Evolutionary conservation across 164 flowering plant species (phyloP).

Genomic region (Sedum album): DNA sequence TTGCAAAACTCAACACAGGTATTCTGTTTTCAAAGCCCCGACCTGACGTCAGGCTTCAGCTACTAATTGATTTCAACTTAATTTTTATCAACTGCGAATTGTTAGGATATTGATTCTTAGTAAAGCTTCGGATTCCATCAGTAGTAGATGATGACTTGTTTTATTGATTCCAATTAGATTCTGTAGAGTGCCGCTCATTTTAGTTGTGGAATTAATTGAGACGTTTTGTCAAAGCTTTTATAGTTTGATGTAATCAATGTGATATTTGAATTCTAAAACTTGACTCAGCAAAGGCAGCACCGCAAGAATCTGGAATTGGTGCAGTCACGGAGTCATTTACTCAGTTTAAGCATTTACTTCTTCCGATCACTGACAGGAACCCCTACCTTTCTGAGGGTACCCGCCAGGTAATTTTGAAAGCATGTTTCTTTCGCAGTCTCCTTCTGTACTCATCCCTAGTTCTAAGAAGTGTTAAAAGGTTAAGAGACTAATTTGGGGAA

Average conservation of each 20-base stretch:
- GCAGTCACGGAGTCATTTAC: constrained; percentile 49
- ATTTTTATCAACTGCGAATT: background rate
- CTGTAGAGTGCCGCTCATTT: no score
- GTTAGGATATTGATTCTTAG: no score
- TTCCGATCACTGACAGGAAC: constrained; percentile 75
- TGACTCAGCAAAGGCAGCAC: constrained; percentile 41
- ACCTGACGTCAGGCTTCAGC: background rate
- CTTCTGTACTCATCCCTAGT: background rate
- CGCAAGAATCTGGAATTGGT: constrained; percentile 43
- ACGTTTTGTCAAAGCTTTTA: background rate
- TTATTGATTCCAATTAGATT: no score
- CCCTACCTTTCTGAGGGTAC: constrained; percentile 93
- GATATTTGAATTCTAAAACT: background rate
- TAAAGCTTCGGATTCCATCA: background rate
- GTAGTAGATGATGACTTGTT: background rate
- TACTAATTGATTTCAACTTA: background rate
- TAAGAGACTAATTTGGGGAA: background rate
- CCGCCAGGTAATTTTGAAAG: constrained; percentile 51
- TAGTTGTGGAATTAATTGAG: background rate
- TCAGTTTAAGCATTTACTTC: constrained; percentile 71
- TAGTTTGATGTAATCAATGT: background rate
- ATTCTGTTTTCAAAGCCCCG: background rate
- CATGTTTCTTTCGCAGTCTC: background rate
- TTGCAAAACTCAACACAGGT: background rate
- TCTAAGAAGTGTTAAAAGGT: background rate